A percentile compares a stretch with the other conserved stretches of the same genome.
Conservation (phyloP, 306 rosid genomes). For the Dalbergia oliveri region DNA sequence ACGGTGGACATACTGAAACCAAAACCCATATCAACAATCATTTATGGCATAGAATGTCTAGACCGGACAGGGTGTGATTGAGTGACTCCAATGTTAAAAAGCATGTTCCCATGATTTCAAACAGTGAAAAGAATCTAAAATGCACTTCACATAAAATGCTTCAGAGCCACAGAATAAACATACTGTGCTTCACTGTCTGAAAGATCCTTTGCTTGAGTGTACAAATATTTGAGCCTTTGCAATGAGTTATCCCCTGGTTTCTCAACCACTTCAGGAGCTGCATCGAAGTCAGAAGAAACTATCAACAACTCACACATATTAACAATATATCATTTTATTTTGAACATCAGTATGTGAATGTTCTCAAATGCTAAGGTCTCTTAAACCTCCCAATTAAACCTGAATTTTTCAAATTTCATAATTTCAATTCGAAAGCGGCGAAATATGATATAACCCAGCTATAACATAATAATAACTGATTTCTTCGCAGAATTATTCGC, state of each 20-base stretch:
- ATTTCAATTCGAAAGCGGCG: background rate
- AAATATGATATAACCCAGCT: background rate
- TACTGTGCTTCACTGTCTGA: constrained; percentile 83
- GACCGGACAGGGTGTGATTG: constrained; percentile 13
- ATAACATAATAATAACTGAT: background rate
- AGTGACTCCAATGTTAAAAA: constrained; percentile 19
- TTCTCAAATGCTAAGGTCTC: background rate
- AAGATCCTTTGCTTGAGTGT: constrained; percentile 84
- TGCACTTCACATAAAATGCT: constrained; percentile 29
- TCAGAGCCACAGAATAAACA: constrained; percentile 42
- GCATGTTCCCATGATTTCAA: constrained; percentile 11
- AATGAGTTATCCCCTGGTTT: constrained; percentile 95
- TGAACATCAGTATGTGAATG: background rate
- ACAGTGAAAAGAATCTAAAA: constrained; percentile 4
- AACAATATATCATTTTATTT: background rate
- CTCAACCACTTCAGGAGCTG: constrained; percentile 98
- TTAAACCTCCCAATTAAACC: background rate
- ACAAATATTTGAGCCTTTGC: constrained; percentile 65
- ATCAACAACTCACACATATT: constrained; percentile 17
- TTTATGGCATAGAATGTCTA: constrained; percentile 36
- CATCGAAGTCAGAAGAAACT: constrained; percentile 34
- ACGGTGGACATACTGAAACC: constrained; percentile 68
- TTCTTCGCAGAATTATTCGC: background rate
- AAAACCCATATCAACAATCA: constrained; percentile 45
- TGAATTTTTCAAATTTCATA: background rate